phyloP scores from a whole-genome alignment of 2,329 filamentous ascomycete species.

The Fusarium sp. region DNA sequence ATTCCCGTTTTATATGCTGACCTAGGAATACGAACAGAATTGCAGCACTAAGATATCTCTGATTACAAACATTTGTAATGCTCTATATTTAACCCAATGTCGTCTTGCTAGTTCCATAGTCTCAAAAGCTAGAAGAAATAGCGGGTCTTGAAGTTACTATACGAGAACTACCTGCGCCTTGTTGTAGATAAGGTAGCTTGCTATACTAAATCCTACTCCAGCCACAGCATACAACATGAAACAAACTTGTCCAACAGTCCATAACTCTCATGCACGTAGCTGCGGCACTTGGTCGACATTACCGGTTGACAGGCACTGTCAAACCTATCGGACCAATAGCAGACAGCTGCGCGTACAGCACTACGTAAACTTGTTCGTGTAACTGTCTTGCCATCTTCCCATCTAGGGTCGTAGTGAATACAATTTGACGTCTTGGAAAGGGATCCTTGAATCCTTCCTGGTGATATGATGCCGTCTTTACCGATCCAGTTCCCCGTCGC shows the following conservation, averaged over 20 bases:
- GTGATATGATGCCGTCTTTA: slow-evolving; percentile 3
- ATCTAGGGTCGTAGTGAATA: background rate
- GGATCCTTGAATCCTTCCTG: background rate
- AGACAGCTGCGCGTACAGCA: background rate
- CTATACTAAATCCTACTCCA: background rate
- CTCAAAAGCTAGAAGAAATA: background rate
- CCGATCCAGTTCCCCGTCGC: background rate
- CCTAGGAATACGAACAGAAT: background rate
- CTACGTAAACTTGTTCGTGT: background rate
- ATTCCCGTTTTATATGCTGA: slow-evolving; percentile 2
- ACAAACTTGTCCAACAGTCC: background rate
- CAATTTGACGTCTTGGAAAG: background rate
- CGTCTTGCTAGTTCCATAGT: background rate
- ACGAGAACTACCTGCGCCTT: slow-evolving; percentile 2
- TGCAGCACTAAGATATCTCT: background rate
- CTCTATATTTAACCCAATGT: background rate
- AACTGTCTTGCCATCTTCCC: background rate
- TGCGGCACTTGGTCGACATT: slow-evolving; percentile 5
- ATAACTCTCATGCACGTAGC: background rate
- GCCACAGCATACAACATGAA: background rate
- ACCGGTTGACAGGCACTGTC: background rate
- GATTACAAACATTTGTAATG: background rate
- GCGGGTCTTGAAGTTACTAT: background rate
- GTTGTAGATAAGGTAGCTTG: background rate
- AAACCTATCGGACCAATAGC: slow-evolving; percentile 5